Percentiles rank a stretch among this genome's conserved stretches.
Evolutionary conservation across 495 filamentous ascomycete species (phyloP).

Genomic region (Xylaria bambusicola): DNA sequence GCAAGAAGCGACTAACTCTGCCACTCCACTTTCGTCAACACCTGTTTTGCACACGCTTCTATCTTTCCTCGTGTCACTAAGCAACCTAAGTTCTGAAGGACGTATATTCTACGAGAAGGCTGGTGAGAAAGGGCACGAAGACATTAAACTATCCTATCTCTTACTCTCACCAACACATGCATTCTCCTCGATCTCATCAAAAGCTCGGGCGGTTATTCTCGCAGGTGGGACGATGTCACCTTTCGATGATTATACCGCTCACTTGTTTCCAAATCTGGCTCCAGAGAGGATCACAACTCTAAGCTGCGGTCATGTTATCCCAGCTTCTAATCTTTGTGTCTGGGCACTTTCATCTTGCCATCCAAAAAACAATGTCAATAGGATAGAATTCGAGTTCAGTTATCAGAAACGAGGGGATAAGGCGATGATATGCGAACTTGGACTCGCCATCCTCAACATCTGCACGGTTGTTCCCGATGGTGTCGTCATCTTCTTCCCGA

Average conservation of each 20-base stretch:
- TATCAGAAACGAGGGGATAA: constrained; percentile 69
- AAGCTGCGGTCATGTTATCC: constrained; percentile 94
- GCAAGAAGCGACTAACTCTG: constrained; percentile 30
- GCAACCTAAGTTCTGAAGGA: constrained; percentile 86
- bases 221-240: constrained; percentile 98
- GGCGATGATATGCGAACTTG: constrained; percentile 71
- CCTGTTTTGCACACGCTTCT: constrained; percentile 84
- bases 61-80: constrained; percentile 78
- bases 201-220: constrained; percentile 84
- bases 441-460: constrained; percentile 68
- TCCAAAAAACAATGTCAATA: constrained; percentile 45
- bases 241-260: constrained; percentile 82
- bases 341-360: constrained; percentile 52
- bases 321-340: constrained; percentile 74
- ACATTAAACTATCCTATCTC: constrained; percentile 76
- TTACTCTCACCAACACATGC: constrained; percentile 92
- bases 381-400: constrained; percentile 79
- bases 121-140: constrained; percentile 28
- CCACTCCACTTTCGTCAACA: constrained; percentile 43
- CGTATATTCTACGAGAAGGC: constrained; percentile 75
- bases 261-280: constrained; percentile 79
- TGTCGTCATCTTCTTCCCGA: constrained; percentile 95
- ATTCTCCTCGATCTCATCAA: constrained; percentile 84
- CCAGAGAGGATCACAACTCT: constrained; percentile 69
- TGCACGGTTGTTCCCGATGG: constrained; percentile 80